Percentiles rank a stretch among this genome's conserved stretches.
These are phyloP conservation scores for Dalechampia spathulata DNA, from an alignment of 441 rosid genomes.

Conservation along the genomic window DNA sequence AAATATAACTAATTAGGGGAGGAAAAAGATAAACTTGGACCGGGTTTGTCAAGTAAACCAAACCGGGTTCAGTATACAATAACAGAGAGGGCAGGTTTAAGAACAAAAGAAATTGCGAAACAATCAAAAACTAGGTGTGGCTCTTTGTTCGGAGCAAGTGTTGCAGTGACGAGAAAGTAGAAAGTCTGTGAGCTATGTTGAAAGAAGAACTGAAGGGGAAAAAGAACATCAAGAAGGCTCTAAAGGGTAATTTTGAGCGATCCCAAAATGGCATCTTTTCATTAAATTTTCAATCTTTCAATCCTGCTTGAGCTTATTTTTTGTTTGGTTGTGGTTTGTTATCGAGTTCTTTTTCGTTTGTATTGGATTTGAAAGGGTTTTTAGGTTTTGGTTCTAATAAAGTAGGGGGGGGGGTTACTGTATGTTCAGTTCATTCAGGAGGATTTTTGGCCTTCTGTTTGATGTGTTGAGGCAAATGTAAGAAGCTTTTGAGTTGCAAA, in stretches of 20 bases:
- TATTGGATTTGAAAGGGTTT: neutral
- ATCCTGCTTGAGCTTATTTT: neutral
- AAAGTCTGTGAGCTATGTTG: constrained; percentile 7
- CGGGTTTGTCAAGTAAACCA: neutral
- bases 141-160: too few species aligned
- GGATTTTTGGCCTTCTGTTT: too few species aligned
- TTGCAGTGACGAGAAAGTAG: neutral
- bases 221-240: neutral
- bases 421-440: neutral
- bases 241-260: neutral
- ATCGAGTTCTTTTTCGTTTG: neutral
- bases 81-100: neutral
- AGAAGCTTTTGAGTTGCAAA: neutral
- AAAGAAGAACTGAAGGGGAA: constrained; percentile 7
- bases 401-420: neutral
- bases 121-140: neutral
- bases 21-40: neutral
- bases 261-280: constrained; percentile 5
- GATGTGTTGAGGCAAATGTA: neutral
- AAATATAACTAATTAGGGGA: neutral
- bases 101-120: neutral
- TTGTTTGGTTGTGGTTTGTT: neutral
- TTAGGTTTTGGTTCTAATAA: neutral
- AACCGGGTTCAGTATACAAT: neutral
- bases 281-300: neutral